phyloP scores from a whole-genome alignment of 2,329 filamentous ascomycete species.

The Karstenula rhodostoma region DNA sequence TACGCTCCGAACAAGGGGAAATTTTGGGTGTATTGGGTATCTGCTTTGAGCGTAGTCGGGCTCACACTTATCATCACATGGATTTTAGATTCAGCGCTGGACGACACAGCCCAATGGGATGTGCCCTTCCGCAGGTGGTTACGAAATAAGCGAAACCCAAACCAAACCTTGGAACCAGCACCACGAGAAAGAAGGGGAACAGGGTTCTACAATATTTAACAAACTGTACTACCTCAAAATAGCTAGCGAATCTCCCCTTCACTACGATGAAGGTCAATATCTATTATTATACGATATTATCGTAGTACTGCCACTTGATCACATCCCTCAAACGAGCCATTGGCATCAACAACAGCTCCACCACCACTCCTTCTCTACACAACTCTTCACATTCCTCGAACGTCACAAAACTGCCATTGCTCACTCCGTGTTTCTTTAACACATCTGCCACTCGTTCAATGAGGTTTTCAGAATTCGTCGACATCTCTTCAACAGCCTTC shows the following conservation, averaged over 20 bases:
- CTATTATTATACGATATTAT: not conserved
- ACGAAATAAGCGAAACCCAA: slow-evolving; percentile 10
- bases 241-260: not conserved
- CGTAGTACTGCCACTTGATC: not conserved
- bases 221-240: not conserved
- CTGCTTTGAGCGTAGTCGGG: slow-evolving; percentile 33
- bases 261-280: not conserved
- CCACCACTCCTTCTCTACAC: not conserved
- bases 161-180: not conserved
- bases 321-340: not conserved
- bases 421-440: not conserved
- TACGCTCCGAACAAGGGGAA: slow-evolving; percentile 37
- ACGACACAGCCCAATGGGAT: slow-evolving; percentile 42
- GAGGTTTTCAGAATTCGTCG: not conserved
- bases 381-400: not conserved
- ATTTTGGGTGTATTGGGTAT: slow-evolving; percentile 47
- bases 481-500: not conserved
- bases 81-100: slow-evolving; percentile 36
- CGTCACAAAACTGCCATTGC: not conserved
- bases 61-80: slow-evolving; percentile 37
- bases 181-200: slow-evolving; percentile 21
- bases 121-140: slow-evolving; percentile 27
- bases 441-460: not conserved
- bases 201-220: slow-evolving; percentile 21
- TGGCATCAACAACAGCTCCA: not conserved